phyloP scores from a whole-genome alignment of 768 basidiomycete species.

The Termitomyces sp. region DNA sequence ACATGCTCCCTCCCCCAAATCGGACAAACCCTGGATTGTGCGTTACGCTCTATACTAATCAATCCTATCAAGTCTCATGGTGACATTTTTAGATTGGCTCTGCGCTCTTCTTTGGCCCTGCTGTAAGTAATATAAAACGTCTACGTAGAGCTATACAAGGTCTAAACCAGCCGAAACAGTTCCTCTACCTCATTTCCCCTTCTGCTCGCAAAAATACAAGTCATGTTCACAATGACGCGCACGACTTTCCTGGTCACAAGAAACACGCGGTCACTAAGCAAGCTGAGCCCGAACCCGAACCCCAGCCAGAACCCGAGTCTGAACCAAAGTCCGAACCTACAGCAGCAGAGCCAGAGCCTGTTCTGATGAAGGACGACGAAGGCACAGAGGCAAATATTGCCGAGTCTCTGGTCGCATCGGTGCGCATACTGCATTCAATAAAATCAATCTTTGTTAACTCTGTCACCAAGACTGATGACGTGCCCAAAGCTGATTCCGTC shows the following conservation, averaged over 20 bases:
- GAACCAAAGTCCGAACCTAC: not conserved
- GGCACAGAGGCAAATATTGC: conserved; percentile 32
- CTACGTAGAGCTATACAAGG: not conserved
- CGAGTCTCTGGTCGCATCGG: conserved; percentile 24
- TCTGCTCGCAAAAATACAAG: conserved; percentile 29
- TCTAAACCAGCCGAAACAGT: conserved; percentile 16
- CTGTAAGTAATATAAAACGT: conserved; percentile 23
- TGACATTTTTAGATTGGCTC: conserved; percentile 30
- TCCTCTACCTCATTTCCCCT: conserved; percentile 37
- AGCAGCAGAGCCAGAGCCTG: conserved; percentile 12
- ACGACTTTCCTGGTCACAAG: conserved; percentile 23
- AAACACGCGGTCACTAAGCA: not conserved
- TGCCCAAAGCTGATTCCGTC: conserved; percentile 10
- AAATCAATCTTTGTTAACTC: not conserved
- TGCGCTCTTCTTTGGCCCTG: conserved; percentile 32
- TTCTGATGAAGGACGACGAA: conserved; percentile 33
- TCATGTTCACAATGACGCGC: conserved; percentile 29
- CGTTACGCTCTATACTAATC: conserved; percentile 15
- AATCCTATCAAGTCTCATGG: not conserved
- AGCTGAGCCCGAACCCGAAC: conserved; percentile 12
- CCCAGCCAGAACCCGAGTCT: conserved; percentile 3
- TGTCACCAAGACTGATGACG: conserved; percentile 9
- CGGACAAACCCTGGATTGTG: conserved; percentile 43
- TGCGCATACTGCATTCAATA: not conserved
- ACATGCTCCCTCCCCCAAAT: conserved; percentile 25